Percentiles rank a stretch among this genome's conserved stretches.
phyloP scores from a whole-genome alignment of 345 rosid species.

The Balakata baccata region DNA sequence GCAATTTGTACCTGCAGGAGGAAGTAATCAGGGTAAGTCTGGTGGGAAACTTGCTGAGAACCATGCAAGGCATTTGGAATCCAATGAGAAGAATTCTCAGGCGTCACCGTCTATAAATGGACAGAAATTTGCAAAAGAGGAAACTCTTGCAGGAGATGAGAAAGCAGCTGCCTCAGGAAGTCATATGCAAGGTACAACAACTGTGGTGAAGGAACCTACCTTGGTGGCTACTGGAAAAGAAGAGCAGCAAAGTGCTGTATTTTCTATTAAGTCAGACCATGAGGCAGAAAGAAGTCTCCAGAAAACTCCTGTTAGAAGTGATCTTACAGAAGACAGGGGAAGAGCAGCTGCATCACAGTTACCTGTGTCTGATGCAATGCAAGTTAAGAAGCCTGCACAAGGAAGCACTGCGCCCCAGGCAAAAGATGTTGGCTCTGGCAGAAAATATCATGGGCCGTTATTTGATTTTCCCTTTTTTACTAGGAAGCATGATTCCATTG shows the following conservation, averaged over 20 bases:
- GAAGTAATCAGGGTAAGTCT: conserved; percentile 56
- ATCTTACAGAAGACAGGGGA: conserved; percentile 63
- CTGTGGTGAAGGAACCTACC: conserved; percentile 52
- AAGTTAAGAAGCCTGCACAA: conserved; percentile 67
- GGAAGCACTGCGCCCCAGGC: conserved; percentile 48
- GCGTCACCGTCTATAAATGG: conserved; percentile 44
- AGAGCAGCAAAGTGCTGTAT: conserved; percentile 61
- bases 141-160: conserved; percentile 53
- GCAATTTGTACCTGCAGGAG: conserved; percentile 48
- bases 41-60: conserved; percentile 57
- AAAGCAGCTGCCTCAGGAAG: conserved; percentile 48
- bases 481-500: conserved; percentile 85
- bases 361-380: conserved; percentile 55
- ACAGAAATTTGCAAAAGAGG: conserved; percentile 52
- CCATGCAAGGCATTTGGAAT: conserved; percentile 50
- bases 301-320: conserved; percentile 54
- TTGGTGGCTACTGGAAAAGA: conserved; percentile 50
- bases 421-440: conserved; percentile 69
- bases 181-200: conserved; percentile 43
- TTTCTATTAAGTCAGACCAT: conserved; percentile 65
- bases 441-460: conserved; percentile 96
- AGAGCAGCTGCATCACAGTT: conserved; percentile 55
- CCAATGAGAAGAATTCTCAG: conserved; percentile 55
- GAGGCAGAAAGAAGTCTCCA: conserved; percentile 57
- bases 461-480: conserved; percentile 99